These are phyloP conservation scores for Penicillium sp. DNA, from an alignment of 2,329 filamentous ascomycete species.

Conservation along the genomic window DNA sequence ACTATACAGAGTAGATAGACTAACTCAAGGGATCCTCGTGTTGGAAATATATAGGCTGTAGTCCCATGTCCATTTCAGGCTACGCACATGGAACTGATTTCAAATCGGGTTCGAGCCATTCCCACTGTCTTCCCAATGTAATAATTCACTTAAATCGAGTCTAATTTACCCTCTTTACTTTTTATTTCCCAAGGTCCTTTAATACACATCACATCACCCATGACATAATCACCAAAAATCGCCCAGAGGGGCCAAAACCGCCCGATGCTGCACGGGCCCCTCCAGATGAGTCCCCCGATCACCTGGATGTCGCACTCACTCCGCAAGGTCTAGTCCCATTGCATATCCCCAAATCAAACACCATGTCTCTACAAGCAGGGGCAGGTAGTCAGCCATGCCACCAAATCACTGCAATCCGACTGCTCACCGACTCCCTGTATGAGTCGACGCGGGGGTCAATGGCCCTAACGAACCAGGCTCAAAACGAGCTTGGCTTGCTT, in stretches of 20 bases:
- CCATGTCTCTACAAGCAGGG: neutral
- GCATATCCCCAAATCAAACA: neutral
- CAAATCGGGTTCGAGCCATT: neutral
- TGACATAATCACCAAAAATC: neutral
- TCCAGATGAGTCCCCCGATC: neutral
- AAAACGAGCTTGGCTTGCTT: constrained; percentile 15
- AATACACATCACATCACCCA: neutral
- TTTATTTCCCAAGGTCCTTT: neutral
- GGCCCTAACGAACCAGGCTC: constrained; percentile 11
- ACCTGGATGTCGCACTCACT: neutral
- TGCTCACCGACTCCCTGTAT: constrained; percentile 12
- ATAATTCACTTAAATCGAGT: no score
- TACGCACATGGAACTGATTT: neutral
- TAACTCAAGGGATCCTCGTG: neutral
- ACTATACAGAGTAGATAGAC: neutral
- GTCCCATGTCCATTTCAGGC: neutral
- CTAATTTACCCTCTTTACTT: neutral
- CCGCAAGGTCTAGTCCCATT: neutral
- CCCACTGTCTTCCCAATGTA: neutral
- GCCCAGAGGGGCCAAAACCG: neutral
- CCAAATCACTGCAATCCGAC: constrained; percentile 9
- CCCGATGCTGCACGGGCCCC: neutral
- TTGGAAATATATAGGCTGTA: neutral
- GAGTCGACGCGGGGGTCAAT: constrained; percentile 12
- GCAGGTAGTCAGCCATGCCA: neutral